phyloP scores from a whole-genome alignment of 768 basidiomycete species.

The Infundibulicybe gibba region DNA sequence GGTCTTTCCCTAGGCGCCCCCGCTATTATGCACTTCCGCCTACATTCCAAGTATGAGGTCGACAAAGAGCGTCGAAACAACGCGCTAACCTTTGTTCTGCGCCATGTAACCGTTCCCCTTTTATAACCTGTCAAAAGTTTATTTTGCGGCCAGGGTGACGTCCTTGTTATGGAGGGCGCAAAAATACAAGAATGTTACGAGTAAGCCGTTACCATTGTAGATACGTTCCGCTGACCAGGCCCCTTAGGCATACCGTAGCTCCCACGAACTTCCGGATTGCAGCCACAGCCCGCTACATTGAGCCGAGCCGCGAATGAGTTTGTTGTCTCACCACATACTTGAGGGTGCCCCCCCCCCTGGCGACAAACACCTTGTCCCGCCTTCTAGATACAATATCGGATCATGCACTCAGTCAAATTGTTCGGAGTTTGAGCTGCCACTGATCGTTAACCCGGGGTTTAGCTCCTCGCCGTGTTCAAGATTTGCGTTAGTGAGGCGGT shows the following conservation, averaged over 20 bases:
- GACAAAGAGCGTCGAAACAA: constrained; percentile 26
- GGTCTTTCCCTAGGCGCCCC: constrained; percentile 75
- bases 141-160: constrained; percentile 54
- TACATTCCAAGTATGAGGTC: constrained; percentile 33
- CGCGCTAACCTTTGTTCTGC: constrained; percentile 54
- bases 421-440: too few relatives aligned
- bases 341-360: too few relatives aligned
- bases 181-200: constrained; percentile 69
- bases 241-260: constrained; percentile 64
- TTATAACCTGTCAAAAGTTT: constrained; percentile 2
- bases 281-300: constrained; percentile 72
- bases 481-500: too few relatives aligned
- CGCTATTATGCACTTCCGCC: constrained; percentile 78
- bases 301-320: constrained; percentile 20
- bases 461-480: too few relatives aligned
- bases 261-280: constrained; percentile 77
- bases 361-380: too few relatives aligned
- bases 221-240: background rate
- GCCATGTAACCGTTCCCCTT: constrained; percentile 48
- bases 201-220: constrained; percentile 31
- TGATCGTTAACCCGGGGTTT: too few relatives aligned
- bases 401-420: too few relatives aligned
- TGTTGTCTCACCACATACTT: too few relatives aligned
- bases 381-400: too few relatives aligned
- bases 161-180: constrained; percentile 74